phyloP scores from a whole-genome alignment of 129 eudicot species.

The Flaveria linearis region DNA sequence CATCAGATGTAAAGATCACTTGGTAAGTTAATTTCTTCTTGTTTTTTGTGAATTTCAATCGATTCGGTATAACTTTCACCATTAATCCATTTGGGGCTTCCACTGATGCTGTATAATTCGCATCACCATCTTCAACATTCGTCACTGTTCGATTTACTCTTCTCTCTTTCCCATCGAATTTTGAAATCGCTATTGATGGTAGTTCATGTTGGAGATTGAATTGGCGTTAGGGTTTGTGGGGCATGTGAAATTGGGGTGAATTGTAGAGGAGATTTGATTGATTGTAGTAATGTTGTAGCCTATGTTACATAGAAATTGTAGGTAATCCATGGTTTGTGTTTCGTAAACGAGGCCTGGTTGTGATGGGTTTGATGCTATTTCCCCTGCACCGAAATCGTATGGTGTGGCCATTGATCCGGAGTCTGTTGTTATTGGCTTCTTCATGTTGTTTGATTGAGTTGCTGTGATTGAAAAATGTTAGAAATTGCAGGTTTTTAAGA shows the following conservation, averaged over 20 bases:
- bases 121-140: slow-evolving; percentile 58
- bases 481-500: not conserved
- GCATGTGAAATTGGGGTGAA: slow-evolving; percentile 65
- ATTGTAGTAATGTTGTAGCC: slow-evolving; percentile 55
- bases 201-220: slow-evolving; percentile 61
- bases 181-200: slow-evolving; percentile 65
- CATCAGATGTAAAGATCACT: slow-evolving; percentile 42
- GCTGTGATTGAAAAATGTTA: slow-evolving; percentile 45
- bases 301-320: slow-evolving; percentile 51
- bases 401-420: slow-evolving; percentile 64
- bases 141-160: slow-evolving; percentile 59
- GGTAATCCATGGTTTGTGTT: slow-evolving; percentile 42
- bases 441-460: slow-evolving; percentile 55
- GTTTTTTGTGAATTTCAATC: slow-evolving; percentile 43
- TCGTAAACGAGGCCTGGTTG: slow-evolving; percentile 85
- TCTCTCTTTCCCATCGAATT: slow-evolving; percentile 26
- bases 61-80: slow-evolving; percentile 56
- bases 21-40: slow-evolving; percentile 37
- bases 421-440: slow-evolving; percentile 51
- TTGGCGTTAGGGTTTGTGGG: slow-evolving; percentile 37
- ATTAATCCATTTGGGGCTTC: slow-evolving; percentile 52
- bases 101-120: slow-evolving; percentile 44
- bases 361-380: slow-evolving; percentile 48
- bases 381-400: slow-evolving; percentile 84
- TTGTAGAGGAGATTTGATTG: slow-evolving; percentile 42